These are phyloP conservation scores for Alloteropsis semialata DNA, from an alignment of 176 grass and related monocot genomes.

Conservation along the genomic window DNA sequence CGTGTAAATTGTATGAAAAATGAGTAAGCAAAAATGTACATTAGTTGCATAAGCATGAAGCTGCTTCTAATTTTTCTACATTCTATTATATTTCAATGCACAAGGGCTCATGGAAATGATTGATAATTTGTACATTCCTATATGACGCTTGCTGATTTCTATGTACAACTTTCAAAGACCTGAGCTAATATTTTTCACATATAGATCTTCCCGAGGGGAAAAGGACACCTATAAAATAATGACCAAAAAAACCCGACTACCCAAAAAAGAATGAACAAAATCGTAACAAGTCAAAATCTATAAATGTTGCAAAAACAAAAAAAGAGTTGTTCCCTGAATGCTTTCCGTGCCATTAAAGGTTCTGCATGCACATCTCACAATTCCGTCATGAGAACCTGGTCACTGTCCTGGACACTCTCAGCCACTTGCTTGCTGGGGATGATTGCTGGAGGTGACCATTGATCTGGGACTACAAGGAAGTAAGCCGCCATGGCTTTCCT, in stretches of 20 bases:
- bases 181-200: conserved; percentile 34
- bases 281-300: conserved; percentile 17
- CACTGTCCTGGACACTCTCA: conserved; percentile 48
- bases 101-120: conserved; percentile 2
- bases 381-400: conserved; percentile 20
- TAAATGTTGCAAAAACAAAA: conserved; percentile 20
- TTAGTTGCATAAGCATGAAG: background rate
- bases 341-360: conserved; percentile 19
- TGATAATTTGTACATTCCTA: conserved; percentile 18
- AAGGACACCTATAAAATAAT: background rate
- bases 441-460: conserved; percentile 63
- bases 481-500: conserved; percentile 95
- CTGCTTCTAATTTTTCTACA: conserved; percentile 10
- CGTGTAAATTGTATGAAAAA: background rate
- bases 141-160: conserved; percentile 22
- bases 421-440: conserved; percentile 42
- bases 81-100: background rate
- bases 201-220: background rate
- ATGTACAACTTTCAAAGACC: conserved; percentile 22
- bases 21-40: background rate
- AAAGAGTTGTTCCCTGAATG: background rate
- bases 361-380: conserved; percentile 25
- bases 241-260: background rate
- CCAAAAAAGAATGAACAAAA: conserved; percentile 32
- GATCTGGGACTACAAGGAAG: conserved; percentile 92